phyloP scores from a whole-genome alignment of 2,329 filamentous ascomycete genomes.

The Fusarium fracticaudum region DNA sequence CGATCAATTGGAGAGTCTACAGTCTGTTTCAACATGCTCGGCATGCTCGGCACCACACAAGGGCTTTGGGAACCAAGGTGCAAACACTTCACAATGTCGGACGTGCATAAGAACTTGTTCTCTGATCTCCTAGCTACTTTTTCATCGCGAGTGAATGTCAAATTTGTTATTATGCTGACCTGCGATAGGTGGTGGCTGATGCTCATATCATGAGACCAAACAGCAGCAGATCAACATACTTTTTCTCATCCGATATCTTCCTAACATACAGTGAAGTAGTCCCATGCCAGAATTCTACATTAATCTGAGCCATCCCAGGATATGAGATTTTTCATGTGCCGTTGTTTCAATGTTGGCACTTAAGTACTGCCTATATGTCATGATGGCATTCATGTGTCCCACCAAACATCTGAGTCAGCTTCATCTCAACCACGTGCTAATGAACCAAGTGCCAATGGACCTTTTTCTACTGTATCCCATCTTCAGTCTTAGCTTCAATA shows the following conservation, averaged over 20 bases:
- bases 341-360: not conserved
- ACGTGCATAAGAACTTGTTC: fast-evolving
- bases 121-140: fast-evolving
- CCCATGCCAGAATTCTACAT: fast-evolving
- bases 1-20: not conserved
- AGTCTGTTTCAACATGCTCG: not conserved
- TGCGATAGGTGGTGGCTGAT: not conserved
- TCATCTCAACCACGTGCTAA: not conserved
- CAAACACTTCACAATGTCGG: not conserved
- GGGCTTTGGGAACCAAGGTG: not conserved
- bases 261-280: fast-evolving
- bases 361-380: not conserved
- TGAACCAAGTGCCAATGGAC: fast-evolving
- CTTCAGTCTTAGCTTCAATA: fast-evolving
- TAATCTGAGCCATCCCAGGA: fast-evolving
- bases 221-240: too few species aligned
- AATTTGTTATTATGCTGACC: not conserved
- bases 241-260: not conserved
- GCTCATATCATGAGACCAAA: not conserved
- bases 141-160: fast-evolving
- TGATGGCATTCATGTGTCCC: not conserved
- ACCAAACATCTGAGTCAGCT: too few species aligned
- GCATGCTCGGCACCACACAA: not conserved
- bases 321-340: fast-evolving
- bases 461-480: fast-evolving